Conservation (phyloP, 495 filamentous ascomycete genomes). For the Astrothelium subdiscretum region DNA sequence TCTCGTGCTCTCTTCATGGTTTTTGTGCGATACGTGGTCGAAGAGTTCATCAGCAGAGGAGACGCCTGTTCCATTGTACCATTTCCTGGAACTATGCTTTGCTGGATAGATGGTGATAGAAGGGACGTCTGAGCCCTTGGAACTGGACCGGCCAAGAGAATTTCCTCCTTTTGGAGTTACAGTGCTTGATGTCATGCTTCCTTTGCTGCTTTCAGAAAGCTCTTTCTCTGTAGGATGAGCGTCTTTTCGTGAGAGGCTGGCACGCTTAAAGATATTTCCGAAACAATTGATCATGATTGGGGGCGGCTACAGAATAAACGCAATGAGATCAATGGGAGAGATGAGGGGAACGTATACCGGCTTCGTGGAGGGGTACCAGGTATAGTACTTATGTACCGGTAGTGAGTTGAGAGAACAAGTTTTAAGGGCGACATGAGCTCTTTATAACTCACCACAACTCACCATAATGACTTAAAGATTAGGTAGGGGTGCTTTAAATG, state of each 20-base stretch:
- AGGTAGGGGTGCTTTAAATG: no score
- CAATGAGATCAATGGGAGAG: not conserved
- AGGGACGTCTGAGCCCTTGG: not conserved
- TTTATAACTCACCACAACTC: no score
- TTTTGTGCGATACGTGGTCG: not conserved
- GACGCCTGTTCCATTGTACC: not conserved
- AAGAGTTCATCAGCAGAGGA: not conserved
- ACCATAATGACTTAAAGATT: no score
- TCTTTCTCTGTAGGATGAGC: not conserved
- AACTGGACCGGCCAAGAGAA: no score
- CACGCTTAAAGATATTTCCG: not conserved
- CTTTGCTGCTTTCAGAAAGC: not conserved
- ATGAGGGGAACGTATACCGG: not conserved
- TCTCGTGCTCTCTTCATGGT: not conserved
- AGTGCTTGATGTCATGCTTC: not conserved
- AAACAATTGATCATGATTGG: not conserved
- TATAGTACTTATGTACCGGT: no score
- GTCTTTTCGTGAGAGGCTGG: not conserved
- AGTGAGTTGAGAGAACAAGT: no score
- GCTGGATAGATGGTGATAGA: slow-evolving; percentile 4
- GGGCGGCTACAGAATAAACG: not conserved
- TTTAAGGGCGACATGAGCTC: no score
- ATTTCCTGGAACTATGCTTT: not conserved
- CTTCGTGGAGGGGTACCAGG: no score
- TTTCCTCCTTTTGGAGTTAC: not conserved